Percentiles rank a stretch among this genome's conserved stretches.
Evolutionary conservation across 192 early-diverging fungal species (phyloP).

Genomic region (Rhizophlyctis rosea): DNA sequence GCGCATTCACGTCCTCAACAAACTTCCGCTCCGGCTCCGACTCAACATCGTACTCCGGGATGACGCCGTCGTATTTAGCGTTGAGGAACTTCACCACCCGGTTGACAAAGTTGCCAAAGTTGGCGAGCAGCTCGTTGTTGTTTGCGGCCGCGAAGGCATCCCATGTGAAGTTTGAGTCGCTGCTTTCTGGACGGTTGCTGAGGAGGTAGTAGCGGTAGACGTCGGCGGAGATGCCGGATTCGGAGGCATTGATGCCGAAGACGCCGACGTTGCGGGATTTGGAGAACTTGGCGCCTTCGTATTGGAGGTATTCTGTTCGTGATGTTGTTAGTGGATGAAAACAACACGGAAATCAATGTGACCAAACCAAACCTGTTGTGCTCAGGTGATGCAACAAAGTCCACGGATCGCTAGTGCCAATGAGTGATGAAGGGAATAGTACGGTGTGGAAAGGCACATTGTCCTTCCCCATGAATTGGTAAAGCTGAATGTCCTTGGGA

Average conservation of each 20-base stretch:
- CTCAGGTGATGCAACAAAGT: conserved; percentile 89
- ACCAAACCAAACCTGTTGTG: conserved; percentile 68
- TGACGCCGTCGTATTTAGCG: conserved; percentile 84
- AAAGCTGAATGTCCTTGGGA: conserved; percentile 89
- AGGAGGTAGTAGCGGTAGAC: conserved; percentile 98
- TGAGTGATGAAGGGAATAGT: conserved; percentile 87
- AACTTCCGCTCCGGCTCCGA: conserved; percentile 66
- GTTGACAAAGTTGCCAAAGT: conserved; percentile 97
- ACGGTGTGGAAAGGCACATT: conserved; percentile 99
- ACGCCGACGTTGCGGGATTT: conserved; percentile 95
- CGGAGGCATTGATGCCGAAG: conserved; percentile 92
- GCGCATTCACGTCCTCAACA: conserved; percentile 76
- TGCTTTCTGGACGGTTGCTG: conserved; percentile 85
- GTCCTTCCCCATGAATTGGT: conserved; percentile 99
- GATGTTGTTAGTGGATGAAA: conserved; percentile 12
- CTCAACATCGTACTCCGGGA: conserved; percentile 61
- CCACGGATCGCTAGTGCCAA: conserved; percentile 86
- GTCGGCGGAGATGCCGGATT: conserved; percentile 82
- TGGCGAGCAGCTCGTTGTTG: conserved; percentile 93
- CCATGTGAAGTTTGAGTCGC: conserved; percentile 93
- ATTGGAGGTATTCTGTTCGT: conserved; percentile 86
- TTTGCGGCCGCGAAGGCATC: conserved; percentile 87
- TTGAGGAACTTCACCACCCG: conserved; percentile 90
- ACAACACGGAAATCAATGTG: not conserved
- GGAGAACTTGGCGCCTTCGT: conserved; percentile 94